A percentile compares a stretch with the other conserved stretches of the same genome.
Evolutionary conservation across 2,329 filamentous ascomycete species (phyloP).

Genomic region (Nannizzia gypsea): DNA sequence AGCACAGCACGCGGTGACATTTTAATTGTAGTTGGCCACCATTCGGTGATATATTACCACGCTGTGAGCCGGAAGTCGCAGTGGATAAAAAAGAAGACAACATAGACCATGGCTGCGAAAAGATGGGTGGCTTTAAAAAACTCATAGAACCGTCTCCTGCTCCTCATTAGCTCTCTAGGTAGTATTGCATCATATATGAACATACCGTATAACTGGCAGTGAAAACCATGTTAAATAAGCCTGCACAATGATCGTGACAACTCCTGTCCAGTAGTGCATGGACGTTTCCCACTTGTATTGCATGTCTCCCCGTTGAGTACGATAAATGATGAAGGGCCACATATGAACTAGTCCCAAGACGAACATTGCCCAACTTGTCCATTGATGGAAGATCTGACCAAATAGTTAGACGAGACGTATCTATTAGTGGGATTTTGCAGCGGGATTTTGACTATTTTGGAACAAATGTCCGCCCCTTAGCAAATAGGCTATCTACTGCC

Average conservation of each 20-base stretch:
- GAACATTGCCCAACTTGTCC: conserved; percentile 44
- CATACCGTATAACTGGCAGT: conserved; percentile 19
- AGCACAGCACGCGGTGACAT: too few relatives aligned
- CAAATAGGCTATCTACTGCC: too few relatives aligned
- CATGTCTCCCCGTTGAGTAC: conserved; percentile 37
- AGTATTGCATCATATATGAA: not conserved
- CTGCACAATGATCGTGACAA: conserved; percentile 43
- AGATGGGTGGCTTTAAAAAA: conserved; percentile 50
- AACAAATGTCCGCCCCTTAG: too few relatives aligned
- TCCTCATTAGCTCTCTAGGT: not conserved
- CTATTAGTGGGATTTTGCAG: too few relatives aligned
- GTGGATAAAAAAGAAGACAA: conserved; percentile 51
- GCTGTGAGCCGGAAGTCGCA: conserved; percentile 45
- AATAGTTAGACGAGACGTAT: not conserved
- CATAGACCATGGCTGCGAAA: conserved; percentile 42
- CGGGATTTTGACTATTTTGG: too few relatives aligned
- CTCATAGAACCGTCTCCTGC: conserved; percentile 45
- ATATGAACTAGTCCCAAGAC: conserved; percentile 45
- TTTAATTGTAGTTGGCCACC: too few relatives aligned
- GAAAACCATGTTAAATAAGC: conserved; percentile 42
- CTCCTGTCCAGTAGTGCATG: conserved; percentile 44
- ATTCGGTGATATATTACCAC: conserved; percentile 28
- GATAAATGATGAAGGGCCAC: conserved; percentile 46
- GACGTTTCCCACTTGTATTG: conserved; percentile 32
- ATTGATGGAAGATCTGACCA: conserved; percentile 41